These are phyloP conservation scores for Elsinoe perseae DNA, from an alignment of 2,329 filamentous ascomycete species.

Conservation along the genomic window DNA sequence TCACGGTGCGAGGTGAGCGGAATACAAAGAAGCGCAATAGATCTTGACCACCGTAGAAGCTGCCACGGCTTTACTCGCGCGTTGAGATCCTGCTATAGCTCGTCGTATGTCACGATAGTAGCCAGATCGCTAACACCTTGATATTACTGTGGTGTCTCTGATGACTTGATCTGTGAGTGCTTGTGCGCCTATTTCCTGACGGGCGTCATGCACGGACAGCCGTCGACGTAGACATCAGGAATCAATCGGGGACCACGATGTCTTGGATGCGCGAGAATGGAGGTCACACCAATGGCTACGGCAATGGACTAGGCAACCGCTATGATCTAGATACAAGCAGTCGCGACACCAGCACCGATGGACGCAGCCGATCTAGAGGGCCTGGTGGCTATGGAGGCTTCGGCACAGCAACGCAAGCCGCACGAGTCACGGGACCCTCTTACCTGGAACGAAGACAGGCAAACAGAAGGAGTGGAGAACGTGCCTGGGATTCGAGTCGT, in stretches of 20 bases:
- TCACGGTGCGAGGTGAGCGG: neutral
- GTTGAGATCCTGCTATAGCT: too few species aligned
- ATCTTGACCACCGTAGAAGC: neutral
- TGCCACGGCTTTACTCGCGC: too few species aligned
- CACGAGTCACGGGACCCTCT: slow-evolving; percentile 25
- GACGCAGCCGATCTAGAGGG: slow-evolving; percentile 29
- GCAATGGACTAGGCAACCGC: slow-evolving; percentile 27
- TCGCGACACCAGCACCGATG: slow-evolving; percentile 30
- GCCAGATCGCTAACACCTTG: too few species aligned
- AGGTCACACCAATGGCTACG: slow-evolving; percentile 34
- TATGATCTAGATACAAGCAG: slow-evolving; percentile 31
- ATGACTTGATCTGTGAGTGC: too few species aligned
- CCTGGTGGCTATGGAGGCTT: slow-evolving; percentile 36
- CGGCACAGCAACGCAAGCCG: slow-evolving; percentile 18
- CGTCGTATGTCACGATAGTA: too few species aligned
- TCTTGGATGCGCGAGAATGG: slow-evolving; percentile 19
- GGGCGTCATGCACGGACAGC: too few species aligned
- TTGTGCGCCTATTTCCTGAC: too few species aligned
- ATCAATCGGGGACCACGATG: too few species aligned
- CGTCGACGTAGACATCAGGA: too few species aligned
- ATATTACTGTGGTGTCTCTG: too few species aligned
- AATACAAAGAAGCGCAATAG: neutral
- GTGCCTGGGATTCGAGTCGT: slow-evolving; percentile 22
- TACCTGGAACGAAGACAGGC: slow-evolving; percentile 38
- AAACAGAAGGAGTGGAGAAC: slow-evolving; percentile 36